Conservation (phyloP, 2,329 filamentous ascomycete genomes). For the Dothidotthia symphoricarpi region DNA sequence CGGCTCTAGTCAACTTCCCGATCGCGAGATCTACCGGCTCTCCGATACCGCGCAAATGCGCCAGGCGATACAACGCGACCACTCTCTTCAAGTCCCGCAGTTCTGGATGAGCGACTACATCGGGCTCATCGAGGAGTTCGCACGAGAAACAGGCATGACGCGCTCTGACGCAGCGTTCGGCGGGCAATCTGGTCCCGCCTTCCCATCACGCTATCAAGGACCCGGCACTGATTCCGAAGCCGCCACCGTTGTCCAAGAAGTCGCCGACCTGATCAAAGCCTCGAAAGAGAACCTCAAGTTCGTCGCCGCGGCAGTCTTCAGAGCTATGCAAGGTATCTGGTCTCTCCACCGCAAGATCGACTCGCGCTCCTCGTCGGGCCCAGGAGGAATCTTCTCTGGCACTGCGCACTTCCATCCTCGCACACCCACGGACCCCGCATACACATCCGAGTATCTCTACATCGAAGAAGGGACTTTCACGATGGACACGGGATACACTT, state of each 20-base stretch:
- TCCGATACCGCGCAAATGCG: slow-evolving; percentile 45
- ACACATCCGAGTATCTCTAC: slow-evolving; percentile 61
- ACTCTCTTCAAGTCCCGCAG: slow-evolving; percentile 55
- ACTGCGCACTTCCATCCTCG: slow-evolving; percentile 65
- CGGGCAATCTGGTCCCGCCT: slow-evolving; percentile 51
- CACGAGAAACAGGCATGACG: slow-evolving; percentile 56
- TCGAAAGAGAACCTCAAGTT: slow-evolving; percentile 52
- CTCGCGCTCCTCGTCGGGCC: slow-evolving; percentile 55
- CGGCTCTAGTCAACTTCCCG: slow-evolving; percentile 9
- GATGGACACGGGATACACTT: slow-evolving; percentile 56
- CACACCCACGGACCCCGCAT: slow-evolving; percentile 49
- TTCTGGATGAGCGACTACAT: slow-evolving; percentile 83
- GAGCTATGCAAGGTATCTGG: slow-evolving; percentile 70
- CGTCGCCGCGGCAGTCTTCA: slow-evolving; percentile 65
- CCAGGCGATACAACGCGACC: slow-evolving; percentile 30
- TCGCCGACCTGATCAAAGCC: slow-evolving; percentile 41
- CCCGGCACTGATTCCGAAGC: slow-evolving; percentile 43
- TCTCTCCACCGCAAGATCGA: slow-evolving; percentile 58
- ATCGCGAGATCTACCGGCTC: slow-evolving; percentile 16
- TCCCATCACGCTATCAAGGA: slow-evolving; percentile 34
- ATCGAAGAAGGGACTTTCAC: slow-evolving; percentile 65
- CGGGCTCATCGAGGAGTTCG: slow-evolving; percentile 71
- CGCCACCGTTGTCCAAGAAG: slow-evolving; percentile 48
- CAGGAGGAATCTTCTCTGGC: slow-evolving; percentile 64
- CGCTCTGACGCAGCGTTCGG: slow-evolving; percentile 42